A percentile compares a stretch with the other conserved stretches of the same genome.
phyloP scores from a whole-genome alignment of 768 basidiomycete species.

The Solioccasus polychromus region DNA sequence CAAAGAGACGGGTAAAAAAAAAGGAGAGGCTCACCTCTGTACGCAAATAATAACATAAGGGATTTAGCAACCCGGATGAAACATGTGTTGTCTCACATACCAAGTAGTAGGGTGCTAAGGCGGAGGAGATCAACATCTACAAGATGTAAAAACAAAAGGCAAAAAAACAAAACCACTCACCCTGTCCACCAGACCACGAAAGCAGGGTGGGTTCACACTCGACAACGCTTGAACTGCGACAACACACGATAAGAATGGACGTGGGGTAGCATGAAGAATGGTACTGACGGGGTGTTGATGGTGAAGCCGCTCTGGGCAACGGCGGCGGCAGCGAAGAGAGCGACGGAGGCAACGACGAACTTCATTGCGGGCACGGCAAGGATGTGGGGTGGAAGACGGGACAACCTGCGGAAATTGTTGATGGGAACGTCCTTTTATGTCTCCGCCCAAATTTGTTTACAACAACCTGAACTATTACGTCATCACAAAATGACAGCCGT shows the following conservation, averaged over 20 bases:
- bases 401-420: slow-evolving; percentile 16
- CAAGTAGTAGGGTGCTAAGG: slow-evolving; percentile 59
- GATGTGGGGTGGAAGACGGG: slow-evolving; percentile 17
- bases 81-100: slow-evolving; percentile 40
- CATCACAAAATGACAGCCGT: slow-evolving; percentile 1
- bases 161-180: slow-evolving; percentile 45
- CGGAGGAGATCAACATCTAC: not conserved
- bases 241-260: slow-evolving; percentile 2
- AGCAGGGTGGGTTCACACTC: slow-evolving; percentile 59
- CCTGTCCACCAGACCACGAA: slow-evolving; percentile 51
- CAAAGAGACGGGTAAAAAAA: not conserved
- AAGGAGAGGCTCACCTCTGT: slow-evolving; percentile 38
- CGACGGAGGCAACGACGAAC: slow-evolving; percentile 36
- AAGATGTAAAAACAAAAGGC: accelerated
- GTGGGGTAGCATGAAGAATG: not conserved
- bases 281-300: slow-evolving; percentile 73
- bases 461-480: slow-evolving; percentile 5
- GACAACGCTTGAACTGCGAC: slow-evolving; percentile 42
- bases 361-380: slow-evolving; percentile 42
- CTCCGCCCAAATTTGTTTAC: slow-evolving; percentile 28
- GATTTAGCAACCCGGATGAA: not conserved
- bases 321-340: slow-evolving; percentile 40
- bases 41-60: not conserved
- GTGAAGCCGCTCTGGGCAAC: slow-evolving; percentile 51
- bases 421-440: slow-evolving; percentile 28